phyloP scores from a whole-genome alignment of 306 rosid species.

The Sicyos edulis region DNA sequence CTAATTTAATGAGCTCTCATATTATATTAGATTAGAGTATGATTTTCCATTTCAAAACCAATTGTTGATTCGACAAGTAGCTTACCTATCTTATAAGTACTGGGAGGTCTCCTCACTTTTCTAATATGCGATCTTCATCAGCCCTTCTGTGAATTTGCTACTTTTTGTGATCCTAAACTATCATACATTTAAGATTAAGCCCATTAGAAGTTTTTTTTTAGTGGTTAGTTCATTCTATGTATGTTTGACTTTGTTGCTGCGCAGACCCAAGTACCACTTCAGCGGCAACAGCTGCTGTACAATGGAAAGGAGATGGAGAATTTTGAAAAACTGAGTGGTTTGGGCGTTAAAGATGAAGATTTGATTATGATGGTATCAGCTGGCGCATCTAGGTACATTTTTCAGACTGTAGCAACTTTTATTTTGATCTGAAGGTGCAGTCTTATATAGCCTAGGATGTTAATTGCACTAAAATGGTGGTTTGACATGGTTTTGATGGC shows the following conservation, averaged over 20 bases:
- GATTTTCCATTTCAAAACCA: too few relatives aligned
- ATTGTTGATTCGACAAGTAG: too few relatives aligned
- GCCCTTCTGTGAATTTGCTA: background rate
- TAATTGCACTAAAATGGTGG: too few relatives aligned
- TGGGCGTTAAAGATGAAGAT: conserved; percentile 89
- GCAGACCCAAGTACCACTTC: conserved; percentile 77
- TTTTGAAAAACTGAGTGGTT: conserved; percentile 59
- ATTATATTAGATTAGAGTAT: too few relatives aligned
- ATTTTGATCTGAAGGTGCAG: too few relatives aligned
- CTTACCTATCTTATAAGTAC: too few relatives aligned
- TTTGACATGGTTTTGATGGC: too few relatives aligned
- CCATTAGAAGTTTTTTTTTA: background rate
- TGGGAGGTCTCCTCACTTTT: too few relatives aligned
- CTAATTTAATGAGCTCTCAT: too few relatives aligned
- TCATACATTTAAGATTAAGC: conserved; percentile 6
- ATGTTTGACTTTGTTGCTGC: conserved; percentile 20
- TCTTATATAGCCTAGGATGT: too few relatives aligned
- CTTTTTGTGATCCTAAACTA: background rate
- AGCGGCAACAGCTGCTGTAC: conserved; percentile 75
- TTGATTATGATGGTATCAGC: conserved; percentile 74
- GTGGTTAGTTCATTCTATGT: conserved; percentile 16
- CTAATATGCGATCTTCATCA: too few relatives aligned
- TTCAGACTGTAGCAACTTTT: conserved; percentile 12
- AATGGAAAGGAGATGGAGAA: conserved; percentile 72
- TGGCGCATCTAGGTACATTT: conserved; percentile 48